Evolutionary conservation across 495 filamentous ascomycete species (phyloP).

Genomic region (Tetracladium setigerum): DNA sequence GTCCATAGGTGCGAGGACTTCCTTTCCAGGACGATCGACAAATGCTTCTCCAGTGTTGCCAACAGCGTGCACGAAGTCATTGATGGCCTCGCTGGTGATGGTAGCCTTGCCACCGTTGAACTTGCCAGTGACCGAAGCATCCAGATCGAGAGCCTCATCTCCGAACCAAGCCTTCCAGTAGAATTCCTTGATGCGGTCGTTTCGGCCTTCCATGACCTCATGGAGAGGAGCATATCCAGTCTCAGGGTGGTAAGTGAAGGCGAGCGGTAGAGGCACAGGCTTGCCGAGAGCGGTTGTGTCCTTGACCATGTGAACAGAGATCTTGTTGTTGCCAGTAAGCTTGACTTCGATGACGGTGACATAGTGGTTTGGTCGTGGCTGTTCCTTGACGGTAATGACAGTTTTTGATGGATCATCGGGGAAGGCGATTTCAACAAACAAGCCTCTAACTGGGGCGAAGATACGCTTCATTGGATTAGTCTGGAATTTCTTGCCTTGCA

Average conservation of each 20-base stretch:
- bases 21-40: slow-evolving; percentile 91
- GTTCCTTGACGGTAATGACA: slow-evolving; percentile 66
- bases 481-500: slow-evolving; percentile 94
- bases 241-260: slow-evolving; percentile 89
- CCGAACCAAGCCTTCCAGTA: slow-evolving; percentile 98
- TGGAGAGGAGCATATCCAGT: slow-evolving; percentile 90
- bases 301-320: slow-evolving; percentile 80
- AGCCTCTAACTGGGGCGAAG: slow-evolving; percentile 74
- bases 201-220: slow-evolving; percentile 90
- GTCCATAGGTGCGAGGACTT: slow-evolving; percentile 95
- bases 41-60: slow-evolving; percentile 99
- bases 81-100: slow-evolving; percentile 86
- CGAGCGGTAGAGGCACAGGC: slow-evolving; percentile 70
- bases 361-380: slow-evolving; percentile 51
- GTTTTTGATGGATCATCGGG: slow-evolving; percentile 74
- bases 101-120: slow-evolving; percentile 83
- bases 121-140: slow-evolving; percentile 70
- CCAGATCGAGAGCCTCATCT: slow-evolving; percentile 73
- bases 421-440: slow-evolving; percentile 80
- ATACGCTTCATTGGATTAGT: slow-evolving; percentile 91
- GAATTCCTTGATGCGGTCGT: slow-evolving; percentile 95
- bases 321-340: slow-evolving; percentile 65
- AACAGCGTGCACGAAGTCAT: slow-evolving; percentile 96
- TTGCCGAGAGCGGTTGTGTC: slow-evolving; percentile 75
- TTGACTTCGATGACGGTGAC: slow-evolving; percentile 81